phyloP scores from a whole-genome alignment of 345 rosid species.

The Litchi chinensis region DNA sequence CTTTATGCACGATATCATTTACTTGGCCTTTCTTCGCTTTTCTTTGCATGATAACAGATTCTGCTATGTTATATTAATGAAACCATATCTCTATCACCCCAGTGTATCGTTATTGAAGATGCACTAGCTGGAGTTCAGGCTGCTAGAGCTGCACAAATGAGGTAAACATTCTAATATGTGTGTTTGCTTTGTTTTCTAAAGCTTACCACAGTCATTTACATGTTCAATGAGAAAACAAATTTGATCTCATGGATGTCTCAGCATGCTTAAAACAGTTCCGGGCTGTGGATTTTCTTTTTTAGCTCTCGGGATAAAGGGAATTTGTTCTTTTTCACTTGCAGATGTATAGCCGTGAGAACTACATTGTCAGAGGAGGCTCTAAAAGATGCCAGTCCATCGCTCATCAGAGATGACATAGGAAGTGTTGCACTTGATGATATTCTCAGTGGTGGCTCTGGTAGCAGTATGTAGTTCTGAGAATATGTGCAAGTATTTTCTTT shows the following conservation, averaged over 20 bases:
- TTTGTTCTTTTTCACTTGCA: slow-evolving; percentile 42
- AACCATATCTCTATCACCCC: slow-evolving; percentile 22
- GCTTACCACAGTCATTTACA: not conserved
- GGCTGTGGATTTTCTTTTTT: not conserved
- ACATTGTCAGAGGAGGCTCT: slow-evolving; percentile 70
- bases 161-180: slow-evolving; percentile 47
- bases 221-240: slow-evolving; percentile 1
- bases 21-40: not conserved
- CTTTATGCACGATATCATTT: not conserved
- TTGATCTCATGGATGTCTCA: not conserved
- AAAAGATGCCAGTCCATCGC: slow-evolving; percentile 65
- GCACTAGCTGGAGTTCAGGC: slow-evolving; percentile 97
- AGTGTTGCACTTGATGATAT: slow-evolving; percentile 76
- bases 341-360: slow-evolving; percentile 93
- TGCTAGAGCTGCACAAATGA: slow-evolving; percentile 92
- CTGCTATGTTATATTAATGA: not conserved
- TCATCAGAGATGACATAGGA: slow-evolving; percentile 76
- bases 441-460: slow-evolving; percentile 78
- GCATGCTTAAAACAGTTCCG: not conserved
- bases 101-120: slow-evolving; percentile 96
- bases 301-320: not conserved
- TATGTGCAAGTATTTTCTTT: slow-evolving; percentile 36
- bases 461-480: slow-evolving; percentile 76
- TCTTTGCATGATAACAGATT: not conserved
- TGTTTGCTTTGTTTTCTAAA: slow-evolving; percentile 11